Evolutionary conservation across 1,284 basidiomycete species (phyloP).

Genomic region (Heterobasidion annosum): DNA sequence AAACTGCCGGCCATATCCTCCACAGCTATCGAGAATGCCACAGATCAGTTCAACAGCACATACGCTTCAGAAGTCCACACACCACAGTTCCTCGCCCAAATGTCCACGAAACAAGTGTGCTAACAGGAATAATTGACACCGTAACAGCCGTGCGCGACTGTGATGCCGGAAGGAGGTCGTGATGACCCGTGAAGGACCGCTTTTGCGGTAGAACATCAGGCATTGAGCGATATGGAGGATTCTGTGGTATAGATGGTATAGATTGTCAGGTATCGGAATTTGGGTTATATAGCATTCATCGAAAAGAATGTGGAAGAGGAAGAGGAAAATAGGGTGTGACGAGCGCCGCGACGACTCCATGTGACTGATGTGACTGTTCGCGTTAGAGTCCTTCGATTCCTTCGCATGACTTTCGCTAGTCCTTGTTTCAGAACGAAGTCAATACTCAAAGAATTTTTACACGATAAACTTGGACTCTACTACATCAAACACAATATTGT

Average conservation of each 20-base stretch:
- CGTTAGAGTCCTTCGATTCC: too few species aligned
- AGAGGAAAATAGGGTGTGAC: too few species aligned
- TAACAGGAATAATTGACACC: constrained; percentile 13
- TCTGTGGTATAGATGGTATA: background rate
- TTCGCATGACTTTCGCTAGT: too few species aligned
- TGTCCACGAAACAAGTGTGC: constrained; percentile 40
- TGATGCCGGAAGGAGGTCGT: constrained; percentile 21
- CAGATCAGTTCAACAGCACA: background rate
- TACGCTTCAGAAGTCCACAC: constrained; percentile 7
- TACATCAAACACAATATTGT: too few species aligned
- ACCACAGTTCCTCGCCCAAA: constrained; percentile 55
- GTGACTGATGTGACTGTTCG: too few species aligned
- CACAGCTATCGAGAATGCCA: constrained; percentile 34
- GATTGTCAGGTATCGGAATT: too few species aligned
- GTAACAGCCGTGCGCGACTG: constrained; percentile 5
- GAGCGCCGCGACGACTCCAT: too few species aligned
- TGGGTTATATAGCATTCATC: background rate
- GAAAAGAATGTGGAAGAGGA: too few species aligned
- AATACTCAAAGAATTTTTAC: too few species aligned
- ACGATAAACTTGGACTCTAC: too few species aligned
- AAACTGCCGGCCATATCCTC: constrained; percentile 60
- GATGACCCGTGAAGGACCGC: constrained; percentile 17
- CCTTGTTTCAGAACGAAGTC: too few species aligned
- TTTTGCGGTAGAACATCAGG: background rate
- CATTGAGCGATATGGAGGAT: background rate